Conservation (phyloP, 1,139 yeast genomes). For the Hansenula lynferdii region DNA sequence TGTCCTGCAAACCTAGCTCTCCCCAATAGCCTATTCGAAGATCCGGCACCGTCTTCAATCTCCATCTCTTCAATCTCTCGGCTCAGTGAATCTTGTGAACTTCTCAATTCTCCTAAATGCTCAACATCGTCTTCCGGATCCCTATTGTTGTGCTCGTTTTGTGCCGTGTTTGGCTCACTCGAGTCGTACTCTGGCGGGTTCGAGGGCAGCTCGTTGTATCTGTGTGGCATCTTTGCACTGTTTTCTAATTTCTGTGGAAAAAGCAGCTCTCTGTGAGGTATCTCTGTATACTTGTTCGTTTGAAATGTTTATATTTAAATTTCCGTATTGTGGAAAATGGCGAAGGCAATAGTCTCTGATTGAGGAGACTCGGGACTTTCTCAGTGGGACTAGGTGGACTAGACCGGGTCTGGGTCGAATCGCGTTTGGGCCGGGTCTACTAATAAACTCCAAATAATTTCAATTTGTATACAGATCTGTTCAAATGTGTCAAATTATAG, state of each 20-base stretch:
- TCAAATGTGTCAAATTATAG: background rate
- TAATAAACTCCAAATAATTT: no score
- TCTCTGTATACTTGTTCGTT: no score
- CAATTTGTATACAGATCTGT: no score
- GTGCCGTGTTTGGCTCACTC: background rate
- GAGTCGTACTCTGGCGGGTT: constrained; percentile 10
- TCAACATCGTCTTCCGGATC: background rate
- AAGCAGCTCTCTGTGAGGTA: background rate
- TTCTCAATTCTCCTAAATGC: background rate
- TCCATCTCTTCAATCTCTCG: constrained; percentile 34
- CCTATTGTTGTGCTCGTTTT: background rate
- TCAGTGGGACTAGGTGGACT: no score
- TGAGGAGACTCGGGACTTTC: no score
- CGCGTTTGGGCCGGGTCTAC: no score
- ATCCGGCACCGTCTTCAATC: constrained; percentile 33
- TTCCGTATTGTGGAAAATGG: no score
- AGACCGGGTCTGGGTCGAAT: no score
- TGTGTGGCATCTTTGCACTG: background rate
- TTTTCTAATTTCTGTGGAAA: background rate
- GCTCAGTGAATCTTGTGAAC: constrained; percentile 7
- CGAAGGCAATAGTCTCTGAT: no score
- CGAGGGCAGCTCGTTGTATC: constrained; percentile 13
- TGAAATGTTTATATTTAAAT: no score
- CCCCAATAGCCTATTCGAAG: constrained; percentile 22
- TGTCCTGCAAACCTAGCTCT: constrained; percentile 16